Percentiles rank a stretch among this genome's conserved stretches.
phyloP scores from a whole-genome alignment of 23 red algal species.

The Cyanidiococcus yangmingshanensis region DNA sequence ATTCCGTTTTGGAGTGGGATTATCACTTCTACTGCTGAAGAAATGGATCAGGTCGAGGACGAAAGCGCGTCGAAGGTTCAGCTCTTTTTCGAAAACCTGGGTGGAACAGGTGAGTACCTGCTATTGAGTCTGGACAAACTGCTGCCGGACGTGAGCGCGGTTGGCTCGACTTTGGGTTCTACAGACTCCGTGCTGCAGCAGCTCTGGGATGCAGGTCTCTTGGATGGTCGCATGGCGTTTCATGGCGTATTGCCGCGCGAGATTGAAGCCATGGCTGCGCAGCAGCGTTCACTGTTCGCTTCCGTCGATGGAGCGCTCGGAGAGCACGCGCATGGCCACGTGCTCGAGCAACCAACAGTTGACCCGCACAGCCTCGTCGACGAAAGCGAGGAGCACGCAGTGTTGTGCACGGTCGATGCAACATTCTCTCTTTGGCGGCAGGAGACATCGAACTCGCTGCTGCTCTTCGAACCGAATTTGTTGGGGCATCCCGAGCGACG shows the following conservation, averaged over 20 bases:
- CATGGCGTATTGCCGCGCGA: not conserved
- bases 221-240: not conserved
- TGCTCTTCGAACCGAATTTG: not conserved
- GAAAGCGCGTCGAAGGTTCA: too few species aligned
- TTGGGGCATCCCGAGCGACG: not conserved
- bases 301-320: too few species aligned
- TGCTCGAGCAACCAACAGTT: too few species aligned
- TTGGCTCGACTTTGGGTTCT: not conserved
- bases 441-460: constrained; percentile 6
- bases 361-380: not conserved
- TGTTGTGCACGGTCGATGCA: not conserved
- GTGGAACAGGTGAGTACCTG: not conserved
- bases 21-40: too few species aligned
- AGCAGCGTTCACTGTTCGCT: not conserved
- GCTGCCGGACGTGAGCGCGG: not conserved
- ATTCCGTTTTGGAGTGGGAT: too few species aligned
- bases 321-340: too few species aligned
- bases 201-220: not conserved
- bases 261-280: not conserved
- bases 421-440: not conserved
- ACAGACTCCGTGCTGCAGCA: not conserved
- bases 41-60: too few species aligned
- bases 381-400: not conserved
- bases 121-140: not conserved
- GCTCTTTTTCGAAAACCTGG: not conserved